Evolutionary conservation across 768 basidiomycete genomes (phyloP).

Genomic region (Tylopilus subfusipes): DNA sequence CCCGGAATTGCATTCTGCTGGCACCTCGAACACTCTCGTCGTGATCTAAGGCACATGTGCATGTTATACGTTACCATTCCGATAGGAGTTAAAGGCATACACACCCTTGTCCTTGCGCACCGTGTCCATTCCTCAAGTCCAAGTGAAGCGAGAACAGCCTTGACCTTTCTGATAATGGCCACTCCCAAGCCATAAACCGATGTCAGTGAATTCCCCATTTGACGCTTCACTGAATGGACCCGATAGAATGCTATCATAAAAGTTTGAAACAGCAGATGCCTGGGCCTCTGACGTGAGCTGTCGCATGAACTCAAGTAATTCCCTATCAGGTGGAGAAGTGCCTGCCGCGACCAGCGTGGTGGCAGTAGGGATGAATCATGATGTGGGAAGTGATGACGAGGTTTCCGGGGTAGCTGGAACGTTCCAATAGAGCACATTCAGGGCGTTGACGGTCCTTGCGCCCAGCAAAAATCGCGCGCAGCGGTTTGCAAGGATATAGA

Average conservation of each 20-base stretch:
- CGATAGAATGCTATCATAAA: constrained; percentile 51
- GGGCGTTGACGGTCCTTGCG: constrained; percentile 7
- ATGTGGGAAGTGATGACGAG: constrained; percentile 3
- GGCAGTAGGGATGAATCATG: constrained; percentile 16
- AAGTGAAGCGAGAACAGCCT: constrained; percentile 33
- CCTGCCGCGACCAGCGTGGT: constrained; percentile 11
- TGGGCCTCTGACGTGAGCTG: constrained; percentile 40
- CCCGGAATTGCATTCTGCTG: constrained; percentile 8
- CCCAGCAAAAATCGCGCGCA: not conserved
- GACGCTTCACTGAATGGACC: constrained; percentile 46
- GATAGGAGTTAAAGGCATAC: not conserved
- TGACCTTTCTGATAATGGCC: constrained; percentile 33
- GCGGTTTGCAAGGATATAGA: constrained; percentile 6
- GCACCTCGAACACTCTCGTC: constrained; percentile 12
- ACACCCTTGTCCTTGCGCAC: constrained; percentile 12
- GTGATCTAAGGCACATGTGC: constrained; percentile 15
- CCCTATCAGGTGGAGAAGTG: constrained; percentile 2
- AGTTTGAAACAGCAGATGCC: constrained; percentile 34
- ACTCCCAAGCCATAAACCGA: constrained; percentile 50
- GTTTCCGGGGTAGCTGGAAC: not conserved
- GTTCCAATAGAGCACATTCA: constrained; percentile 1
- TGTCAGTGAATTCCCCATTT: constrained; percentile 53
- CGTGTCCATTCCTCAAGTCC: constrained; percentile 27
- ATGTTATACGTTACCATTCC: constrained; percentile 6
- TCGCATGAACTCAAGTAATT: constrained; percentile 7